These are phyloP conservation scores for Yamadazyma jaroonii DNA, from an alignment of 1,139 yeast species.

Conservation along the genomic window DNA sequence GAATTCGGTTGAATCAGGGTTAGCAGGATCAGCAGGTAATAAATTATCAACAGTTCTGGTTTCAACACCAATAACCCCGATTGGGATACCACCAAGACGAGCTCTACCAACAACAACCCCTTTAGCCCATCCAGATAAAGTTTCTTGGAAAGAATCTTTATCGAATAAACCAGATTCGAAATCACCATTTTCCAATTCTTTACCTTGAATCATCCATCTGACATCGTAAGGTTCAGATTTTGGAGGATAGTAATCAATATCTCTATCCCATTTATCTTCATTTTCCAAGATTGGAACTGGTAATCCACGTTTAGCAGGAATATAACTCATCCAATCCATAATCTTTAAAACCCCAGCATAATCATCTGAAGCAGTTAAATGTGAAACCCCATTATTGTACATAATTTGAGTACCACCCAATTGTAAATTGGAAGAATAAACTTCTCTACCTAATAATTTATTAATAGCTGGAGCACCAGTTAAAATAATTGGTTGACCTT, in stretches of 20 bases:
- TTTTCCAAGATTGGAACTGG: slow-evolving; percentile 90
- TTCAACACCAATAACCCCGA: slow-evolving; percentile 97
- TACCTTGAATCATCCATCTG: slow-evolving; percentile 92
- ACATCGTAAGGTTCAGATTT: slow-evolving; percentile 81
- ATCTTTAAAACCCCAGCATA: slow-evolving; percentile 94
- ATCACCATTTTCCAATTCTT: slow-evolving; percentile 58
- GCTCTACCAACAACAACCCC: slow-evolving; percentile 99
- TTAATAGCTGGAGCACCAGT: slow-evolving; percentile 99
- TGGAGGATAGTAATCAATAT: slow-evolving; percentile 75
- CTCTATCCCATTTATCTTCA: slow-evolving; percentile 90
- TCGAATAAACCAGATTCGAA: slow-evolving; percentile 90
- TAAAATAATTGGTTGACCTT: slow-evolving; percentile 96
- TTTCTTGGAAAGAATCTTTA: slow-evolving; percentile 89
- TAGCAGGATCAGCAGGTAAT: slow-evolving; percentile 97
- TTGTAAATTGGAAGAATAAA: slow-evolving; percentile 93
- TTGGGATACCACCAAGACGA: slow-evolving; percentile 96
- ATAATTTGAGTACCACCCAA: slow-evolving; percentile 98
- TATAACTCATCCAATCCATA: slow-evolving; percentile 93
- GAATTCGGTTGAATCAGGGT: slow-evolving; percentile 88
- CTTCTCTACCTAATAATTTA: slow-evolving; percentile 94
- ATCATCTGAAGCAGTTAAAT: slow-evolving; percentile 92
- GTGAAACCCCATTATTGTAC: slow-evolving; percentile 98
- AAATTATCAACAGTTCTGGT: slow-evolving; percentile 85
- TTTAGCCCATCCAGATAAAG: slow-evolving; percentile 97
- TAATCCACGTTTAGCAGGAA: slow-evolving; percentile 85